Base-by-base conservation (phyloP, 2,329 filamentous ascomycete species). In the Rutstroemia sp. region DNA sequence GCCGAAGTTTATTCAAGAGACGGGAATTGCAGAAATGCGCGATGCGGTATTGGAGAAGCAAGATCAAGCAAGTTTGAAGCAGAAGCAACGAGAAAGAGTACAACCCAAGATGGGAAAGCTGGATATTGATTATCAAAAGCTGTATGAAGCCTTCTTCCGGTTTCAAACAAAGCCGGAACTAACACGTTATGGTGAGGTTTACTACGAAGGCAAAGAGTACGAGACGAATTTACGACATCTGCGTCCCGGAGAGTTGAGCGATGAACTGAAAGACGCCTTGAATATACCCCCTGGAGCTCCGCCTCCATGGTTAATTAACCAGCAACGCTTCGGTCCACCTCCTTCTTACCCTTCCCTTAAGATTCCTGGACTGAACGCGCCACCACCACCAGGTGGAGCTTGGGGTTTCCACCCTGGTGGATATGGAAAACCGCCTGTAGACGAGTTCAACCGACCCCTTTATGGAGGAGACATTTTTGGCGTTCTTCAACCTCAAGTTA, bases 201-300 rank as follows among this genome's bases (percentile, higher is more conserved):
- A 99, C 73, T 97, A 97, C 71, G 94, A 99, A 73, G 94, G 94
- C 69, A 99, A 99, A 72, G 94, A 99, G 70, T 94, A 89, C 68
- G 94, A 99, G 73, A 96, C 94, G 0, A 95, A 97, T 70, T 81
- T 95, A 61, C 86, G 89, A 65, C 89, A 96, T 73, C 82, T 96
- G 58, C 85, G 91, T 61, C 89, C 94, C 1, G 94, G 94, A 38
- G 92, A 97, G 65, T 73, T 97, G 49, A 94, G 86, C 64, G 90
- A 97, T 55, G 86, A 89, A 64, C 79, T 96, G 42, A 92, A 89
- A 68, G 92, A 97, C 68, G 92, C 94, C 5, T 80, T 99, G 1
- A 94, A 90, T 65, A 97, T 99, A 76, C 89, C 91, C 21, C 89
- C 90, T 14, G 92, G 90, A 51, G 91, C 92, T 25, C 92, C 94